Base-by-base conservation (phyloP, 345 rosid genomes). In the Triadica sebifera region DNA sequence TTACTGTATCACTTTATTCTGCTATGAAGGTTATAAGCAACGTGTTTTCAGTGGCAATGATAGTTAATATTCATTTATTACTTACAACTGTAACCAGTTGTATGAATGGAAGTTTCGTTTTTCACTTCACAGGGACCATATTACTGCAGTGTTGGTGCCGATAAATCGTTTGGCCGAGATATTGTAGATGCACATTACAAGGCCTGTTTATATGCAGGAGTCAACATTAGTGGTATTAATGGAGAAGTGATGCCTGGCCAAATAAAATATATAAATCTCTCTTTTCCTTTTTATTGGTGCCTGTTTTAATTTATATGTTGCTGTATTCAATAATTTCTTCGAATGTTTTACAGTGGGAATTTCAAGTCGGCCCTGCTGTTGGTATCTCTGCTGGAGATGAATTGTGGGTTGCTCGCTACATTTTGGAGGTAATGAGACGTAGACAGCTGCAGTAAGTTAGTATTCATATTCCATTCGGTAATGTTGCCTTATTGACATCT, bases 211-310 rank as follows among this genome's bases (percentile, higher is more conserved):
- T 93, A 91, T 76, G 90, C 99, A 4, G 98, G 98, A 22, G 71
- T 95, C 45, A 90, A 90, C 84, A 89, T 95, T 61, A 85, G 95
- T 72, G 98, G 98, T 15, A 91, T 89, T 83, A 94, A 94, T 50
- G 99, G 94, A 17, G 98, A 95, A 82, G 99, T 95, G 76, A 95
- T 95, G 98, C 99, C 99, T 0, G 99, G 99, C 58, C 97, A 94
- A 89, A 94, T 90, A 83, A 29, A 29, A 29, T 29, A 29, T 29
- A 29, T 29, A 29, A 62, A 56, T 64, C 17, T 60, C 41, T 47
- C 13, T 17, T 61, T 13, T 46, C 20, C 39, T 43, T 15, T 41
- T 20, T 7, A 37, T 38, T 19, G 24, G 7, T 12, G 34, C 9
- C 8, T 47, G 49, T 13, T 49, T 53, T 3, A 8, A 17, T 8